Percentiles rank a stretch among this genome's conserved stretches.
Evolutionary conservation across 768 basidiomycete species (phyloP).

Genomic region (Mycena amicta): DNA sequence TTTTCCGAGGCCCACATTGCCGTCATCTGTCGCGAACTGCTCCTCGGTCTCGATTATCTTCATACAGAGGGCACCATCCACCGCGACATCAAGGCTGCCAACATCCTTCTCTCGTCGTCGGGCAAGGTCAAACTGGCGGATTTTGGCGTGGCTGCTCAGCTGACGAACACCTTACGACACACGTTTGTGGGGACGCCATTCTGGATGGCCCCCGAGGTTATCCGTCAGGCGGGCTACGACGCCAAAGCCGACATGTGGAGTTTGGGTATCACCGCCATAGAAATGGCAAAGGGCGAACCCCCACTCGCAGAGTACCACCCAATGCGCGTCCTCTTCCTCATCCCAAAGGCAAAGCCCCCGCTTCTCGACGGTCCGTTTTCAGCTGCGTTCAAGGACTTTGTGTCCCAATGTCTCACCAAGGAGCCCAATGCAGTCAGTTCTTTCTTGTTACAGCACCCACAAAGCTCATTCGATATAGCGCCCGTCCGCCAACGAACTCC

Average conservation of each 20-base stretch:
- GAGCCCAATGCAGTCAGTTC: conserved; percentile 73
- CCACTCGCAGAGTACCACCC: conserved; percentile 97
- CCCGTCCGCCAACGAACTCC: conserved; percentile 86
- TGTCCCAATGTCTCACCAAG: conserved; percentile 88
- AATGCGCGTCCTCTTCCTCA: conserved; percentile 97
- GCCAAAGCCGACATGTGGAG: conserved; percentile 98
- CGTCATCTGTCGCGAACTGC: conserved; percentile 89
- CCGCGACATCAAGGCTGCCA: conserved; percentile 98
- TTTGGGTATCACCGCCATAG: conserved; percentile 95
- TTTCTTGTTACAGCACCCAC: neutral
- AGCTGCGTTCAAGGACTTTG: conserved; percentile 89
- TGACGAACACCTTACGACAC: conserved; percentile 91
- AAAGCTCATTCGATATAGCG: conserved; percentile 50
- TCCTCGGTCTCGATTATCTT: conserved; percentile 94
- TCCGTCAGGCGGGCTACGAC: conserved; percentile 95
- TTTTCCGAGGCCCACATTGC: conserved; percentile 96
- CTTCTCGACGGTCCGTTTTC: conserved; percentile 86
- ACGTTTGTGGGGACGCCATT: conserved; percentile 98
- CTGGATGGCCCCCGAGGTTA: conserved; percentile 99
- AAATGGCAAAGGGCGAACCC: conserved; percentile 97
- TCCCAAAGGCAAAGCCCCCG: conserved; percentile 95
- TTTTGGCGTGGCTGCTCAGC: conserved; percentile 97
- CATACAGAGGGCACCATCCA: conserved; percentile 96
- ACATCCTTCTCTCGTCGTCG: conserved; percentile 84
- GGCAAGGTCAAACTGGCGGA: conserved; percentile 98